Evolutionary conservation across 331 rosid species (phyloP).

Genomic region (Acacia concinna): DNA sequence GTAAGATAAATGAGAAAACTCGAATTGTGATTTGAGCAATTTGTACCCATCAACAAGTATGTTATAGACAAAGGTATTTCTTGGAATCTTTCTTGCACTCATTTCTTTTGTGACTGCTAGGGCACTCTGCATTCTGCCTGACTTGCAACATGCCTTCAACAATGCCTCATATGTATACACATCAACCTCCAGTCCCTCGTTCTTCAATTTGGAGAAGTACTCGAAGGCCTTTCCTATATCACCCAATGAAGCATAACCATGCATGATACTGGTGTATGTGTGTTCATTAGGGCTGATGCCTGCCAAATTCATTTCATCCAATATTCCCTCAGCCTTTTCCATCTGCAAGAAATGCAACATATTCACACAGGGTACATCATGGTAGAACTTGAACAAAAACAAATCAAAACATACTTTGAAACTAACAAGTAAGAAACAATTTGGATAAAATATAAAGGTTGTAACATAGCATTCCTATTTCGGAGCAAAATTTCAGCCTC

Average conservation of each 20-base stretch:
- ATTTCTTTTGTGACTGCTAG: conserved; percentile 91
- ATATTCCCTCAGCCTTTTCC: conserved; percentile 73
- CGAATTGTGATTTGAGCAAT: background rate
- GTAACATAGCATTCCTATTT: background rate
- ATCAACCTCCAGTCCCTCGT: conserved; percentile 83
- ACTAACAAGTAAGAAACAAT: background rate
- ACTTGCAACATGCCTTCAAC: conserved; percentile 96
- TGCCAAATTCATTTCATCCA: conserved; percentile 87
- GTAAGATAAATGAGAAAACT: background rate
- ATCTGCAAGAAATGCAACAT: conserved; percentile 58
- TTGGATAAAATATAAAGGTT: conserved; percentile 8
- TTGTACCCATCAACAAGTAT: conserved; percentile 95
- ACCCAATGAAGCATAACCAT: conserved; percentile 93
- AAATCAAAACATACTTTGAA: background rate
- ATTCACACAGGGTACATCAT: conserved; percentile 10
- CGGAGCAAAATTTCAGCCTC: background rate
- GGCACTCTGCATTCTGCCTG: conserved; percentile 99
- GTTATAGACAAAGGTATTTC: conserved; percentile 90
- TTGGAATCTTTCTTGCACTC: conserved; percentile 74
- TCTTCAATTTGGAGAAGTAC: conserved; percentile 71
- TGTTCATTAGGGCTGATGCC: conserved; percentile 80
- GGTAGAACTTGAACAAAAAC: background rate
- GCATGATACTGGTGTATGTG: conserved; percentile 90
- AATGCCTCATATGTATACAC: conserved; percentile 86
- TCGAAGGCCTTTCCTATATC: conserved; percentile 89